Conservation (phyloP, 2,329 filamentous ascomycete genomes). For the Calonectria montana region DNA sequence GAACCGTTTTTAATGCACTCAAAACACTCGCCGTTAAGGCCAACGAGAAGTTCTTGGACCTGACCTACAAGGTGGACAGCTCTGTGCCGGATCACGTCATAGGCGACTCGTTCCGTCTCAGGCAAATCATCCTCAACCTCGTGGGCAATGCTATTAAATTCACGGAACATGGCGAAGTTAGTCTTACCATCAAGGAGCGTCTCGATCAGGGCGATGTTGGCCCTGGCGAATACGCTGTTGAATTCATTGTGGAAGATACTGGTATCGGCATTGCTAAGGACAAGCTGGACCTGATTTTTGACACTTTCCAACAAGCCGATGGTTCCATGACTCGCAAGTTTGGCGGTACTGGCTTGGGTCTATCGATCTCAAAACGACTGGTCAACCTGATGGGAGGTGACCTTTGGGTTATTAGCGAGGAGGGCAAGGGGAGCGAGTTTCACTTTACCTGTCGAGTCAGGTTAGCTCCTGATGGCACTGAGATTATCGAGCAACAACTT, state of each 20-base stretch:
- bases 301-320: slow-evolving; percentile 98
- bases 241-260: slow-evolving; percentile 95
- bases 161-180: slow-evolving; percentile 95
- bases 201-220: slow-evolving; percentile 72
- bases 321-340: slow-evolving; percentile 97
- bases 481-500: slow-evolving; percentile 83
- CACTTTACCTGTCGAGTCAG: slow-evolving; percentile 96
- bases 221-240: slow-evolving; percentile 87
- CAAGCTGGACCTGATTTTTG: slow-evolving; percentile 97
- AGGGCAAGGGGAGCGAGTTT: slow-evolving; percentile 92
- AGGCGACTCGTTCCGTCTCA: slow-evolving; percentile 94
- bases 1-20: slow-evolving; percentile 95
- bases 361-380: slow-evolving; percentile 94
- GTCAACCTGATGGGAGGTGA: slow-evolving; percentile 97
- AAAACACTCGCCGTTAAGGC: slow-evolving; percentile 98
- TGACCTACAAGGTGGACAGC: slow-evolving; percentile 93
- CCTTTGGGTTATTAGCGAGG: slow-evolving; percentile 94
- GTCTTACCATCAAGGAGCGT: slow-evolving; percentile 84
- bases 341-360: slow-evolving; percentile 90
- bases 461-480: slow-evolving; percentile 82
- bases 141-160: slow-evolving; percentile 99
- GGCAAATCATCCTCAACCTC: slow-evolving; percentile 96
- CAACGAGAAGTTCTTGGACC: slow-evolving; percentile 92
- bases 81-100: slow-evolving; percentile 95
- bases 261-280: slow-evolving; percentile 96